Percentiles rank a stretch among this genome's conserved stretches.
Evolutionary conservation across 1,139 yeast species (phyloP).

Genomic region (Suhomyces ambrosiae): DNA sequence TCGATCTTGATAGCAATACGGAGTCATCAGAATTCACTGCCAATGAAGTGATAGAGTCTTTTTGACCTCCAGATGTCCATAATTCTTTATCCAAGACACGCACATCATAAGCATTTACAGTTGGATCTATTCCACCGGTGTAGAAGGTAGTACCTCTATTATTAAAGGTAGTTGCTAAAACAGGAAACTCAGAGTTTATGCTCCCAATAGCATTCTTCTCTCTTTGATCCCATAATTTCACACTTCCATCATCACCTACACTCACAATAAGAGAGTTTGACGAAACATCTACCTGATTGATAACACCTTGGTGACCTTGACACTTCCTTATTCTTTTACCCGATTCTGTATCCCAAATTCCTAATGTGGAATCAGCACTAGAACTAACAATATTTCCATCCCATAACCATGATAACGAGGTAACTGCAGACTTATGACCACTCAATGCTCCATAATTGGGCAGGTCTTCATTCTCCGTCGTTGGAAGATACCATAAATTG

Average conservation of each 20-base stretch:
- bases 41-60: conserved; percentile 52
- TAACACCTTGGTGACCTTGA: conserved; percentile 52
- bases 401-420: conserved; percentile 49
- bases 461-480: conserved; percentile 20
- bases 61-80: conserved; percentile 52
- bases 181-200: conserved; percentile 55
- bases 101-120: conserved; percentile 58
- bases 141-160: conserved; percentile 46
- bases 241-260: conserved; percentile 68
- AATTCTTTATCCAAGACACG: conserved; percentile 39
- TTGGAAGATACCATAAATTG: conserved; percentile 49
- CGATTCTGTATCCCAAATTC: conserved; percentile 62
- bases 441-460: conserved; percentile 42
- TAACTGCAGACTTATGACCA: conserved; percentile 56
- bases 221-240: conserved; percentile 66
- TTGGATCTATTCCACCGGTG: conserved; percentile 70
- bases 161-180: conserved; percentile 53
- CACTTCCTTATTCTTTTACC: conserved; percentile 59
- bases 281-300: conserved; percentile 52
- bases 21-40: conserved; percentile 53
- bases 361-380: conserved; percentile 55
- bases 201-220: conserved; percentile 35
- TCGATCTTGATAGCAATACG: conserved; percentile 55
- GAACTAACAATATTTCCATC: conserved; percentile 43
- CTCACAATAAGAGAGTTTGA: conserved; percentile 44